phyloP scores from a whole-genome alignment of 805 yeast species.

The Lipomyces chichibuensis region DNA sequence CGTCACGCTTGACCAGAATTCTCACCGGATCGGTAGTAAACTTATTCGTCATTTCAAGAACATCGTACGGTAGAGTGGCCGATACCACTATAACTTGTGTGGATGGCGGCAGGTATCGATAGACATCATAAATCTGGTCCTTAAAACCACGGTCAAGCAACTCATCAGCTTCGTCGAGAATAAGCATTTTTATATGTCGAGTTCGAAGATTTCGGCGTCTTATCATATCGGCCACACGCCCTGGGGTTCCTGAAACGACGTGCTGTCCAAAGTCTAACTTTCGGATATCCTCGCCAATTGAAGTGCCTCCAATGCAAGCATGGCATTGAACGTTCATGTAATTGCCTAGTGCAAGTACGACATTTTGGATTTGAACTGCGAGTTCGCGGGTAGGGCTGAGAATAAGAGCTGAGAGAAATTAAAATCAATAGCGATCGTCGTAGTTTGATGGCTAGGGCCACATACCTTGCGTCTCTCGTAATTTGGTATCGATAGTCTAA shows the following conservation, averaged over 20 bases:
- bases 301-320: constrained; percentile 97
- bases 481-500: constrained; percentile 34
- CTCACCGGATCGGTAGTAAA: constrained; percentile 95
- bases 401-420: constrained; percentile 72
- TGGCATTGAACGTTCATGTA: constrained; percentile 90
- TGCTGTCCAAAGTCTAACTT: constrained; percentile 86
- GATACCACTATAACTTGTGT: constrained; percentile 94
- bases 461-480: constrained; percentile 36
- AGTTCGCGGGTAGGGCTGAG: constrained; percentile 97
- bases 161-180: constrained; percentile 98
- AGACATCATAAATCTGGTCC: constrained; percentile 93
- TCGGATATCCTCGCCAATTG: constrained; percentile 82
- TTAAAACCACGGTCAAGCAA: constrained; percentile 90
- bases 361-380: constrained; percentile 94
- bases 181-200: constrained; percentile 85
- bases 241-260: constrained; percentile 97
- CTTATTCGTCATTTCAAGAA: constrained; percentile 84
- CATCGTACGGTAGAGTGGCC: constrained; percentile 94
- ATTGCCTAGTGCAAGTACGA: constrained; percentile 84
- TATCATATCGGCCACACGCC: constrained; percentile 95
- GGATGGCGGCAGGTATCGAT: constrained; percentile 80
- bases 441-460: not conserved
- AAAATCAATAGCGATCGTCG: constrained; percentile 47
- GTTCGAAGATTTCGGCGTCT: constrained; percentile 83
- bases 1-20: constrained; percentile 93